Evolutionary conservation across 192 early-diverging fungal species (phyloP).

Genomic region (Coemansia sp.): DNA sequence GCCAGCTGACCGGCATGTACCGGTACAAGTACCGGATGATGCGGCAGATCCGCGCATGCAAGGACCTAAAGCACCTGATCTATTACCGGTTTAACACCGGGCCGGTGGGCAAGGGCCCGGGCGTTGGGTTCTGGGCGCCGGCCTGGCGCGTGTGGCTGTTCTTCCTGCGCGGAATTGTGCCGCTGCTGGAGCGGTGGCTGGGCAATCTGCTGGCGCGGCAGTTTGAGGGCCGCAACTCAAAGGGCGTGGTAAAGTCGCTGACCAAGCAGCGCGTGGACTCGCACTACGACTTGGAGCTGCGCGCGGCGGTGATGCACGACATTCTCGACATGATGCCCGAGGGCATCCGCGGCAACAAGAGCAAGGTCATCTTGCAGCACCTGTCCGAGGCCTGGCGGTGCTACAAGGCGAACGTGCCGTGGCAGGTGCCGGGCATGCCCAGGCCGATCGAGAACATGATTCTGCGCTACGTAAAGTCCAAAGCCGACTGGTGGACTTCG

Average conservation of each 20-base stretch:
- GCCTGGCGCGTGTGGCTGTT: slow-evolving; percentile 99
- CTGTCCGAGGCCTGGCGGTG: slow-evolving; percentile 91
- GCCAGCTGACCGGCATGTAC: slow-evolving; percentile 99
- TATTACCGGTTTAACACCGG: slow-evolving; percentile 91
- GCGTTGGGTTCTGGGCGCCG: slow-evolving; percentile 98
- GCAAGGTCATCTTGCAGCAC: slow-evolving; percentile 92
- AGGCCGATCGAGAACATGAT: slow-evolving; percentile 98
- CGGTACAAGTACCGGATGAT: slow-evolving; percentile 98
- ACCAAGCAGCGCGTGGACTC: slow-evolving; percentile 99
- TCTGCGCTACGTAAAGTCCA: slow-evolving; percentile 96
- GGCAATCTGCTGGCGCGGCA: slow-evolving; percentile 98
- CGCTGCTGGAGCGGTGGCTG: slow-evolving; percentile 95
- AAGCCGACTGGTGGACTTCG: slow-evolving; percentile 99
- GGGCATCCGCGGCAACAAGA: slow-evolving; percentile 96
- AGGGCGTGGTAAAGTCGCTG: slow-evolving; percentile 96
- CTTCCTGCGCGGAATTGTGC: slow-evolving; percentile 97
- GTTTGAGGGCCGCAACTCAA: slow-evolving; percentile 96
- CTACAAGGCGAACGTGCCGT: slow-evolving; percentile 99
- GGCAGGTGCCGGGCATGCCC: slow-evolving; percentile 99
- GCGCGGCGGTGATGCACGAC: slow-evolving; percentile 98
- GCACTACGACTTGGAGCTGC: slow-evolving; percentile 95
- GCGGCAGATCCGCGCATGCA: slow-evolving; percentile 94
- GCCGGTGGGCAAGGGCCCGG: slow-evolving; percentile 96
- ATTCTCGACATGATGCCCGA: slow-evolving; percentile 99
- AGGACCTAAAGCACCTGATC: slow-evolving; percentile 92